Conservation (phyloP, 495 filamentous ascomycete genomes). For the Choiromyces venosus region DNA sequence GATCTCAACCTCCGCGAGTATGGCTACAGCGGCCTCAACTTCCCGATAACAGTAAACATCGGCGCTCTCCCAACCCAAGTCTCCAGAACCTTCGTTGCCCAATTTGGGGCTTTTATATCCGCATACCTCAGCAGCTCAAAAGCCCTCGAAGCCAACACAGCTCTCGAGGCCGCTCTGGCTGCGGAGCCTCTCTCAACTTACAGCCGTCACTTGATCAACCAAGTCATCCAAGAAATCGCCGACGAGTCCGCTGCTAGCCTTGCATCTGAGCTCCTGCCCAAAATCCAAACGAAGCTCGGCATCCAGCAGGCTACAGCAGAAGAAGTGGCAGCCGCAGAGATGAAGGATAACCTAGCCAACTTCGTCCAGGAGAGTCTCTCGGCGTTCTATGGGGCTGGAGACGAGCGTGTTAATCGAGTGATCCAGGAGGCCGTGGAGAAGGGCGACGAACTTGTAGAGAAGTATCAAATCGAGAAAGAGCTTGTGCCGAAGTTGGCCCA, state of each 20-base stretch:
- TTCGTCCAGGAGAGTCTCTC: not conserved
- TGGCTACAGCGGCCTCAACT: not conserved
- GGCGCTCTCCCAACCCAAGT: not conserved
- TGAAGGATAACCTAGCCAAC: not conserved
- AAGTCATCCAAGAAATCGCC: not conserved
- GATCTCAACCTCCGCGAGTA: not conserved
- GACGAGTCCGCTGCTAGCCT: not conserved
- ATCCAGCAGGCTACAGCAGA: not conserved
- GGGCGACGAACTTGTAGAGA: not conserved
- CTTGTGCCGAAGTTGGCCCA: not conserved
- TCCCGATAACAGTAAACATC: not conserved
- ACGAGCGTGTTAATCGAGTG: not conserved
- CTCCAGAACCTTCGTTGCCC: not conserved
- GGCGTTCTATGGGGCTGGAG: not conserved
- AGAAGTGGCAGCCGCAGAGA: no score
- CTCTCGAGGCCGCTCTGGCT: not conserved
- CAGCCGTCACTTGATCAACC: not conserved
- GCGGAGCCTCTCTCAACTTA: not conserved
- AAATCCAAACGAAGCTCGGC: not conserved
- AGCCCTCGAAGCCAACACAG: not conserved
- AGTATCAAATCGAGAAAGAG: not conserved
- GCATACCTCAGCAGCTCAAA: not conserved
- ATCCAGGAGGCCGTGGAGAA: not conserved
- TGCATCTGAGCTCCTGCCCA: not conserved
- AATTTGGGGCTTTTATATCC: not conserved